These are phyloP conservation scores for Penicillium arizonense DNA, from an alignment of 495 filamentous ascomycete genomes.

Conservation along the genomic window DNA sequence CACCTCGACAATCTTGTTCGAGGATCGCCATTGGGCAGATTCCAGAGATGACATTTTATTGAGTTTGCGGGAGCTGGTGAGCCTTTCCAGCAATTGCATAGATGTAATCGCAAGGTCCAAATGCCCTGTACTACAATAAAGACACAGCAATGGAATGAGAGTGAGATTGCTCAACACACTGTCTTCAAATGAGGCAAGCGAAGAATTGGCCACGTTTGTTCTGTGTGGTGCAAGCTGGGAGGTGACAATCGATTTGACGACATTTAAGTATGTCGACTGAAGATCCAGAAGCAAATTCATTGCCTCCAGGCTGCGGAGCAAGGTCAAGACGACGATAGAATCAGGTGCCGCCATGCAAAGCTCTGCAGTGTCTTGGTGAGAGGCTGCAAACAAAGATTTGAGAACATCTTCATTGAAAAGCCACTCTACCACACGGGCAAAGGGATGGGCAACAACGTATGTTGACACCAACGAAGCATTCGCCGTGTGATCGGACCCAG, in stretches of 20 bases:
- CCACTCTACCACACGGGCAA: conserved; percentile 93
- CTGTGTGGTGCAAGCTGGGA: conserved; percentile 43
- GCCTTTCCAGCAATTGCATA: conserved; percentile 76
- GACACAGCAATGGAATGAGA: conserved; percentile 73
- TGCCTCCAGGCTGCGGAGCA: conserved; percentile 74
- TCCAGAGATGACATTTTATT: conserved; percentile 47
- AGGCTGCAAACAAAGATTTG: conserved; percentile 68
- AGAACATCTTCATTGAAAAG: conserved; percentile 91
- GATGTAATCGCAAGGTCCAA: conserved; percentile 72
- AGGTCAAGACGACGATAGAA: conserved; percentile 70
- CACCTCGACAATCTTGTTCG: conserved; percentile 76
- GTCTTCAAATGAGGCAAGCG: conserved; percentile 86
- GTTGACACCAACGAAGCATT: conserved; percentile 64
- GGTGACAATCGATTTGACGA: conserved; percentile 76
- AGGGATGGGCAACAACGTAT: conserved; percentile 87
- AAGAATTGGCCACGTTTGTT: conserved; percentile 61
- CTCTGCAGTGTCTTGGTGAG: conserved; percentile 67
- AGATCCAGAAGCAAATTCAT: conserved; percentile 77
- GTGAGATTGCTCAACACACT: conserved; percentile 77
- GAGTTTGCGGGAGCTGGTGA: conserved; percentile 78
- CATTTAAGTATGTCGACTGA: conserved; percentile 86
- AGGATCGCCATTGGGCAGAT: conserved; percentile 52
- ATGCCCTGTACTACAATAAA: conserved; percentile 80
- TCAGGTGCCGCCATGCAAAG: conserved; percentile 64
- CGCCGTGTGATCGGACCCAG: conserved; percentile 68